A percentile compares a stretch with the other conserved stretches of the same genome.
Evolutionary conservation across 176 grass and related monocot genomes (phyloP).

Genomic region (Zizania latifolia): DNA sequence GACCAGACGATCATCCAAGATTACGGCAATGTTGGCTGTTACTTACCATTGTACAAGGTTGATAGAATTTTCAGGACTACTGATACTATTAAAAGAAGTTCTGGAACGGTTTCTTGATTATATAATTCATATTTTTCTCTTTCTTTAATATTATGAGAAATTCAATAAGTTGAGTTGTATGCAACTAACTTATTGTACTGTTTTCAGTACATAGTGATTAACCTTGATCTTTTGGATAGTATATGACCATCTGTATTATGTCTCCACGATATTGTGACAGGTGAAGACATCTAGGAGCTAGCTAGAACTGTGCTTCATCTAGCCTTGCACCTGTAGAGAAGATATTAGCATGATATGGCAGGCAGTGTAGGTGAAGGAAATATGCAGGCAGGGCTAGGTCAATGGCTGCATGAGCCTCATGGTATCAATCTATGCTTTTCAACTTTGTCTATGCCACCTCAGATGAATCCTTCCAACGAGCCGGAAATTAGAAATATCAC

Average conservation of each 20-base stretch:
- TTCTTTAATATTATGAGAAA: slow-evolving; percentile 11
- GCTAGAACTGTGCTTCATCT: not conserved
- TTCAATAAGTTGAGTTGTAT: not conserved
- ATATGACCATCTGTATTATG: slow-evolving; percentile 21
- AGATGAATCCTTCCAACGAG: slow-evolving; percentile 19
- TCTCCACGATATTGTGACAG: slow-evolving; percentile 15
- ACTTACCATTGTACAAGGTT: not conserved
- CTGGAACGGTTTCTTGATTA: not conserved
- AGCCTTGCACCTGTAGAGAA: not conserved
- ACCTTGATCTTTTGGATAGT: not conserved
- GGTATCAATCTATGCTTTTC: slow-evolving; percentile 29
- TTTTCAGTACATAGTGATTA: not conserved
- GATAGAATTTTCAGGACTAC: not conserved
- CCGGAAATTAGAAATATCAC: not conserved
- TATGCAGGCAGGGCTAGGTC: slow-evolving; percentile 8
- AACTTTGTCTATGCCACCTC: not conserved
- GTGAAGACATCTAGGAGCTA: not conserved
- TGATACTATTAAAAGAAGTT: not conserved
- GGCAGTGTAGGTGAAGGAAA: not conserved
- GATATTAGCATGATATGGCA: not conserved
- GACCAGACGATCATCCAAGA: not conserved
- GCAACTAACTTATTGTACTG: not conserved
- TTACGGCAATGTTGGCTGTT: not conserved
- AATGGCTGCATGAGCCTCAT: slow-evolving; percentile 8
- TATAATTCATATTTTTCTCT: not conserved